Conservation (phyloP, 129 eudicot species). For the Ambrosia trifida region DNA sequence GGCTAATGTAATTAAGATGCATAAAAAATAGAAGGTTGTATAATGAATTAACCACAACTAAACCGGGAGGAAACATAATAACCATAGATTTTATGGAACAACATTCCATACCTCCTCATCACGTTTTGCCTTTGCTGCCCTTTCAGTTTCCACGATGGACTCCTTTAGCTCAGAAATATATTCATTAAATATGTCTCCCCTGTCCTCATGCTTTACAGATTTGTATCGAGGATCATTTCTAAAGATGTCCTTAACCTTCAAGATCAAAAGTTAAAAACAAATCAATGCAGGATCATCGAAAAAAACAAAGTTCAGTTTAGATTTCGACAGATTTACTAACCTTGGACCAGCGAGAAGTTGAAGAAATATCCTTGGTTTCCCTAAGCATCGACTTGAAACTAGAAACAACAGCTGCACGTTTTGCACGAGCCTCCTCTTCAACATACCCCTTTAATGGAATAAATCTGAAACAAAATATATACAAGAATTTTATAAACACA, state of each 20-base stretch:
- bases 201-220: conserved; percentile 88
- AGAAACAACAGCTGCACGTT: conserved; percentile 65
- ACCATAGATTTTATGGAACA: background rate
- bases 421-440: conserved; percentile 82
- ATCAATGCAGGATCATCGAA: conserved; percentile 16
- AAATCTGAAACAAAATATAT: conserved; percentile 48
- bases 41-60: too few species aligned
- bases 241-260: conserved; percentile 79
- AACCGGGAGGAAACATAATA: background rate
- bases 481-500: background rate
- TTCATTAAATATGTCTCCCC: conserved; percentile 74
- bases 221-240: conserved; percentile 79
- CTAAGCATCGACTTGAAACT: conserved; percentile 81
- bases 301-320: background rate
- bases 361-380: conserved; percentile 62
- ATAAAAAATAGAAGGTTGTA: background rate
- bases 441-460: conserved; percentile 65
- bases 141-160: conserved; percentile 61
- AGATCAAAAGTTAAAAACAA: conserved; percentile 25
- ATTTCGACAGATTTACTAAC: conserved; percentile 40
- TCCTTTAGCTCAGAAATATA: conserved; percentile 75
- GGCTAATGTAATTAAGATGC: background rate
- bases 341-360: conserved; percentile 90
- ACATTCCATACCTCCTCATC: conserved; percentile 69
- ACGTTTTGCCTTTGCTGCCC: conserved; percentile 60